A percentile compares a stretch with the other conserved stretches of the same genome.
Conservation (phyloP, 495 filamentous ascomycete genomes). For the Hypoxylon lenormandii region DNA sequence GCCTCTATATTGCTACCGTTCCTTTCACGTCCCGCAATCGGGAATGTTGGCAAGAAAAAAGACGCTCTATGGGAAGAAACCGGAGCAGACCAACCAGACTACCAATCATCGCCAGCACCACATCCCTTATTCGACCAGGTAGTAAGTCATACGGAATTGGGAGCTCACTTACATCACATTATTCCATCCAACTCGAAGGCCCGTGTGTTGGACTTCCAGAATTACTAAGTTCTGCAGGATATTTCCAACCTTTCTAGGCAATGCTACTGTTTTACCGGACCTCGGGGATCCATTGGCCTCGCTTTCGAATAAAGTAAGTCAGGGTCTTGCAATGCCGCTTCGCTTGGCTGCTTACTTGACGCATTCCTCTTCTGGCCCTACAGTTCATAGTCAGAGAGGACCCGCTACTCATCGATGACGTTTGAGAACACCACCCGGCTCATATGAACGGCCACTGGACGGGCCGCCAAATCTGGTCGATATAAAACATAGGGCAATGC, state of each 20-base stretch:
- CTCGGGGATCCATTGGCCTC: slow-evolving; percentile 29
- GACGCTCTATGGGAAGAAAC: slow-evolving; percentile 39
- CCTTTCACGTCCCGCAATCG: slow-evolving; percentile 29
- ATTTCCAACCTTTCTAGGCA: slow-evolving; percentile 26
- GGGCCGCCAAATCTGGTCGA: background rate
- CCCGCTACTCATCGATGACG: slow-evolving; percentile 5
- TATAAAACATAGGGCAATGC: background rate
- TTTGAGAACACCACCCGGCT: background rate
- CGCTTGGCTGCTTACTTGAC: slow-evolving; percentile 44
- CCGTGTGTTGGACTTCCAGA: slow-evolving; percentile 23
- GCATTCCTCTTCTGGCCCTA: slow-evolving; percentile 39
- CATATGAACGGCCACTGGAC: background rate
- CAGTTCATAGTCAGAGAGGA: slow-evolving; percentile 7
- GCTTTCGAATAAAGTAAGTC: slow-evolving; percentile 13
- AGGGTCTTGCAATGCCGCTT: slow-evolving; percentile 26
- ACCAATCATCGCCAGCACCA: slow-evolving; percentile 13
- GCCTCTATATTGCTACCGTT: background rate
- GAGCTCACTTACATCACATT: slow-evolving; percentile 36
- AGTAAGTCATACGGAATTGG: slow-evolving; percentile 26
- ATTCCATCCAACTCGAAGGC: slow-evolving; percentile 22
- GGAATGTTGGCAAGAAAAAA: slow-evolving; percentile 33
- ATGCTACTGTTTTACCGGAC: slow-evolving; percentile 36
- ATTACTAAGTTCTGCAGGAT: slow-evolving; percentile 43
- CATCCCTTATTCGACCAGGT: slow-evolving; percentile 24
- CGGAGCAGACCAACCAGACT: slow-evolving; percentile 22